phyloP scores from a whole-genome alignment of 345 rosid species.

The Aquilaria malaccensis region DNA sequence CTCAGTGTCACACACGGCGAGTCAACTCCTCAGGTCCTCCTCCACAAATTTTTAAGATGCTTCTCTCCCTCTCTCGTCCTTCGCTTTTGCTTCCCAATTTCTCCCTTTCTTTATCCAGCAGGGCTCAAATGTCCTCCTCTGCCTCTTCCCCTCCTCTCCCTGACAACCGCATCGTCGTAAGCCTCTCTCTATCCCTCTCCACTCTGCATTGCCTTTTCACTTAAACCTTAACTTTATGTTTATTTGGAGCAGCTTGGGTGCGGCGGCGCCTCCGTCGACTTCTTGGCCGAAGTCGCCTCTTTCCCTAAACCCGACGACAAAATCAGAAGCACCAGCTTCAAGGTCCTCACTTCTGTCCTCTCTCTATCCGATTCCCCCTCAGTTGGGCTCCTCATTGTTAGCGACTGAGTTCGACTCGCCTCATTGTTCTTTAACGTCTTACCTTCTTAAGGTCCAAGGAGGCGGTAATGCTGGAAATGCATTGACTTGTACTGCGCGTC shows the following conservation, averaged over 20 bases:
- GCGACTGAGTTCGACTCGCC: neutral
- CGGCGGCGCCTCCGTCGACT: constrained; percentile 53
- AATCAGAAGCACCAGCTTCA: constrained; percentile 72
- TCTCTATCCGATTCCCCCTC: neutral
- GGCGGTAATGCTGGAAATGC: constrained; percentile 78
- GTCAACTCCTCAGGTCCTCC: too few relatives aligned
- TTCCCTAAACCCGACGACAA: constrained; percentile 85
- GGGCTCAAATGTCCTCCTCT: constrained; percentile 44
- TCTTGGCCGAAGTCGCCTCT: constrained; percentile 65
- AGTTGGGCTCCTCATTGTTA: constrained; percentile 6
- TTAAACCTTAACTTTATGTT: neutral
- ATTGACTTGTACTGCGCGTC: constrained; percentile 51
- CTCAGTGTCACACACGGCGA: too few relatives aligned
- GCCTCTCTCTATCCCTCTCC: constrained; percentile 16
- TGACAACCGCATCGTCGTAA: constrained; percentile 19
- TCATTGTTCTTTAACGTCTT: neutral
- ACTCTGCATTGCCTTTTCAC: neutral
- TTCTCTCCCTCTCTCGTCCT: neutral
- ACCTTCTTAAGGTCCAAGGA: constrained; percentile 47
- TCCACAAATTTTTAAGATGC: neutral
- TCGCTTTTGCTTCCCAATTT: neutral
- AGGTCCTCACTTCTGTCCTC: constrained; percentile 22
- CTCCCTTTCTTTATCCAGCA: constrained; percentile 8
- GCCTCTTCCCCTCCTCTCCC: constrained; percentile 16
- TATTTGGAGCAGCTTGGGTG: constrained; percentile 52